Evolutionary conservation across 257 asterid genomes (phyloP), one percentile per base, ranked within the genome.

Genomic region (Primulina eburnea): DNA sequence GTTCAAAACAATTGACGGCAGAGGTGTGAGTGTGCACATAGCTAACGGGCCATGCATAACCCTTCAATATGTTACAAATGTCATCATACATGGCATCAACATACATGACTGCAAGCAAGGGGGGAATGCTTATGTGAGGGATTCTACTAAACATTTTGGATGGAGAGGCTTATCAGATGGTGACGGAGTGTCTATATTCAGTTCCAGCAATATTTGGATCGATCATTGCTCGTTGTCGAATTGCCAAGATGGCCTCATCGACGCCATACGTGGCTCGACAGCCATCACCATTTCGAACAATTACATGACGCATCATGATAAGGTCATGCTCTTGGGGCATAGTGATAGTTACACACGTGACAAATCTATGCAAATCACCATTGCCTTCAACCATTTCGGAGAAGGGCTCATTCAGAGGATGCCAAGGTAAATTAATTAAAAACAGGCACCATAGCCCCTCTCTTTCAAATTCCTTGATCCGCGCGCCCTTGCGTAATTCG

Each of bases 241-340:
- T 11, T 68, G 72, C 64, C 16, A 4, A 8, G 72, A 68, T 56
- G 72, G 72, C 8, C 63, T 68, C 9, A 33, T 68, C 58, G 72
- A 68, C 18, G 72, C 64, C 30, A 56, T 56, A 32, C 4, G 11
- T 8, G 71, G 71, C 7, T 55, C 72, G 4, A 68, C 72, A 1
- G 55, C 64, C 17, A 68, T 68, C 32, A 68, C 72, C 30, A 56
- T 68, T 18, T 68, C 72, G 37, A 68, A 68, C 55, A 68, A 56
- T n/a, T 56, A 55, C 58, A 29, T 68, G 52, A 55, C 72, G 18
- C 63, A 32, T 0, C 72, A 68, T 11, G 33, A 56, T 20, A 55
- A 68, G 21, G 64, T 68, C 60, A 68, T 68, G 64, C 72, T 68
- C 26, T 18, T 68, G 62, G 64, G 72, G 4, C 72, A 68, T 12